Base-by-base conservation (phyloP, 495 filamentous ascomycete genomes). In the Penicillium turbatum region DNA sequence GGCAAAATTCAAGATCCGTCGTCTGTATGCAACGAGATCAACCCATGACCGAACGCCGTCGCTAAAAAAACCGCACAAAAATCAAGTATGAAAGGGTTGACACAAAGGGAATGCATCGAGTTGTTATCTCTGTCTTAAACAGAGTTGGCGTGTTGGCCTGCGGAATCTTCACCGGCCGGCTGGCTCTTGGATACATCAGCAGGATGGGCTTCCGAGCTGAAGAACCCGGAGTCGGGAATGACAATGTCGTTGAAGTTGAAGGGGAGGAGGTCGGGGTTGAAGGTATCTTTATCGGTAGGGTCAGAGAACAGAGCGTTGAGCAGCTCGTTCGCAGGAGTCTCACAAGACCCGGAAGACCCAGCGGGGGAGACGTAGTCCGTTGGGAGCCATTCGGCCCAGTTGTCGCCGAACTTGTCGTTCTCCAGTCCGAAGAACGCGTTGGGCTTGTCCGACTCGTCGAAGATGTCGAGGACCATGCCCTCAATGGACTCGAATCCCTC, bases 331-430 rank as follows among this genome's bases (percentile, higher is more conserved):
- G 66, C 54, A 47, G 69, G 58, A 41, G 13, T 63, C 57, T 13
- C 69, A 62, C 27, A 40, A 2, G 68, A 67, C 32, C 58, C 67
- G n/a, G 53, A 40, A 3, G 69, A 68, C 32, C 58, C 67, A 16
- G 53, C 47, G 1, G 71, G 68, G 31, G 72, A 70, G n/a, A 66
- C 59, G 24, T 70, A 71, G 59, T 71, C 65, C 0, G 61, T 59
- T 21, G 71, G 71, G 5, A 76, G 60, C 71, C 71, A 76, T 46
- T 73, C 65, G 1, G 64, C 55, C 72, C 72, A 76, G 56, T 66
- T 61, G 49, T 56, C 63, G 34, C 60, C 59, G 27, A 54, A 50
- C 5, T 64, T 64, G 27, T 57, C 45, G 13, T 56, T 46, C 11
- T 66, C 64, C 19, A 73, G 55, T 16, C 32, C 34, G 31, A 68